A percentile compares a stretch with the other conserved stretches of the same genome.
phyloP scores from a whole-genome alignment of 805 yeast species.

The Groenewaldozyma salmanticensis region DNA sequence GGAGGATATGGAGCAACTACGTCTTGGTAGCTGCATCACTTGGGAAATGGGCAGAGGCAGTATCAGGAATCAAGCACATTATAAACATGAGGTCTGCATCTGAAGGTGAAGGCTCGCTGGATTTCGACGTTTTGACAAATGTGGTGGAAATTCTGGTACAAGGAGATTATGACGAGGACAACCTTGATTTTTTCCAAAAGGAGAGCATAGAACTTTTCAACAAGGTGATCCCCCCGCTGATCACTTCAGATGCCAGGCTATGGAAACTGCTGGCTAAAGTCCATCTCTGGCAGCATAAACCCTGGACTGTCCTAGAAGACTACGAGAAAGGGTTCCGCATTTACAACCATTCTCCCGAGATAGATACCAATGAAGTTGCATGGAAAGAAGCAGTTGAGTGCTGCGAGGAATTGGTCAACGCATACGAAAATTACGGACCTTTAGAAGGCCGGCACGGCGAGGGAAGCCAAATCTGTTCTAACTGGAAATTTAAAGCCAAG shows the following conservation, averaged over 20 bases:
- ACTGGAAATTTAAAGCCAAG: conserved; percentile 82
- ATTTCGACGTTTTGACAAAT: conserved; percentile 65
- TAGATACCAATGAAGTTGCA: conserved; percentile 46
- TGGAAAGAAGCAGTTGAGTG: conserved; percentile 79
- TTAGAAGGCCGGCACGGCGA: conserved; percentile 48
- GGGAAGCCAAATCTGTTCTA: conserved; percentile 78
- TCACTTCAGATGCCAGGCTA: conserved; percentile 53
- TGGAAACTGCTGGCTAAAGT: conserved; percentile 84
- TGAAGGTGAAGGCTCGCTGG: conserved; percentile 56
- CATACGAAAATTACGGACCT: conserved; percentile 84
- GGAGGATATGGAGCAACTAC: conserved; percentile 89
- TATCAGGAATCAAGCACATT: conserved; percentile 60
- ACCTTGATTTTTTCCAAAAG: conserved; percentile 43
- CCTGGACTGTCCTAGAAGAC: conserved; percentile 81
- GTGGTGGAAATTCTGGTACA: conserved; percentile 55
- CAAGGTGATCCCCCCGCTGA: conserved; percentile 53
- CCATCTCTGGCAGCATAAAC: conserved; percentile 75
- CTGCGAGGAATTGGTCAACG: conserved; percentile 69
- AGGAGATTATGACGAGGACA: conserved; percentile 31
- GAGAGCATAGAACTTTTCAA: conserved; percentile 66
- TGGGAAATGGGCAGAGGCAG: conserved; percentile 82
- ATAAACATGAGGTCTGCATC: conserved; percentile 47
- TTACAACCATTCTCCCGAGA: conserved; percentile 50
- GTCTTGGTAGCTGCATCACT: conserved; percentile 71
- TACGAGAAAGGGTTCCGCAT: conserved; percentile 86